Evolutionary conservation across 2,329 filamentous ascomycete species (phyloP).

Genomic region (Botrytis deweyae): DNA sequence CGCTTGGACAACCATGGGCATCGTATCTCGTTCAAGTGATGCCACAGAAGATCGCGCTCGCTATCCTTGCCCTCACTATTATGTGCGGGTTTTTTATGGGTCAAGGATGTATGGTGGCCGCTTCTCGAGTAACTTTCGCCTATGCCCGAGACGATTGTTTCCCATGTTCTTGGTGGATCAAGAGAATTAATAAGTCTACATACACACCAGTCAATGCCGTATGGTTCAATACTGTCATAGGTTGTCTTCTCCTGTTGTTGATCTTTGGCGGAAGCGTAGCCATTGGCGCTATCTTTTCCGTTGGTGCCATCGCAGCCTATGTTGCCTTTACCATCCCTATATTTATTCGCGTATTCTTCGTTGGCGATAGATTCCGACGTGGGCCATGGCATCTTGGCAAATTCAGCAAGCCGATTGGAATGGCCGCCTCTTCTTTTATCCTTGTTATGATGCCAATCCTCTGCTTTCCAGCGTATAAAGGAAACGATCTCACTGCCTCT

Average conservation of each 20-base stretch:
- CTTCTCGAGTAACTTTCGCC: slow-evolving; percentile 65
- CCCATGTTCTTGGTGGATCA: slow-evolving; percentile 58
- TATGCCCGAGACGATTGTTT: slow-evolving; percentile 69
- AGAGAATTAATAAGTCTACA: slow-evolving; percentile 56
- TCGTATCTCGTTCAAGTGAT: slow-evolving; percentile 66
- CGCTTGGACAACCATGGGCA: slow-evolving; percentile 67
- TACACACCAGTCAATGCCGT: slow-evolving; percentile 67
- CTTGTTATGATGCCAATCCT: slow-evolving; percentile 65
- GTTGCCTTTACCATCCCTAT: slow-evolving; percentile 57
- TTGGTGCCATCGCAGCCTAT: slow-evolving; percentile 64
- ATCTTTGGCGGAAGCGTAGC: slow-evolving; percentile 61
- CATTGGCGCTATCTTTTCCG: slow-evolving; percentile 65
- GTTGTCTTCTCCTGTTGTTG: slow-evolving; percentile 57
- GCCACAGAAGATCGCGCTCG: slow-evolving; percentile 56
- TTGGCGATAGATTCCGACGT: slow-evolving; percentile 59
- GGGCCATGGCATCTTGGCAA: slow-evolving; percentile 66
- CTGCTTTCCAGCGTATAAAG: slow-evolving; percentile 58
- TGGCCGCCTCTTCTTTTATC: slow-evolving; percentile 56
- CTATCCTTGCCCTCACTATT: slow-evolving; percentile 61
- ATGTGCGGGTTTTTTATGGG: slow-evolving; percentile 68
- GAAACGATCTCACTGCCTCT: slow-evolving; percentile 49
- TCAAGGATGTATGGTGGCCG: slow-evolving; percentile 65
- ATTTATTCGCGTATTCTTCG: slow-evolving; percentile 57
- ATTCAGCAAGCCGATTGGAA: slow-evolving; percentile 56
- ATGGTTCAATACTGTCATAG: slow-evolving; percentile 60